phyloP scores from a whole-genome alignment of 352 stramenopile species.

The Halophytophthora polymorphica region DNA sequence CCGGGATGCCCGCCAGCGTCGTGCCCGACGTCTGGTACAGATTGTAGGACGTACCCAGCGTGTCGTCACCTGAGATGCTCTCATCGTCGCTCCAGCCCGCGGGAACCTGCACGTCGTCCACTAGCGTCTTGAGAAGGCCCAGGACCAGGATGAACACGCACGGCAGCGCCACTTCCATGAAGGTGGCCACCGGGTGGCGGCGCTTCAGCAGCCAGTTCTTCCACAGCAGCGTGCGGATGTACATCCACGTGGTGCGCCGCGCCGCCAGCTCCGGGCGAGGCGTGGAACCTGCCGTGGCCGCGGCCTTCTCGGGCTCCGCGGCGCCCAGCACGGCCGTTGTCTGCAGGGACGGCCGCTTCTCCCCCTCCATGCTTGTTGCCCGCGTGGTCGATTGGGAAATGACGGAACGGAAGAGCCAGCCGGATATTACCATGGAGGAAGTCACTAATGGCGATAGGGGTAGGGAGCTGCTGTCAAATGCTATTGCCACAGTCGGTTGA shows the following conservation, averaged over 20 bases:
- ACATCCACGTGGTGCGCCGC: slow-evolving; percentile 28
- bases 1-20: slow-evolving; percentile 24
- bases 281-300: too few relatives aligned
- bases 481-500: too few relatives aligned
- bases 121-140: slow-evolving; percentile 49
- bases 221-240: slow-evolving; percentile 44
- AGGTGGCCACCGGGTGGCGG: slow-evolving; percentile 46
- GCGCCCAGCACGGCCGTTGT: too few relatives aligned
- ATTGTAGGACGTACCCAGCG: slow-evolving; percentile 43
- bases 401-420: too few relatives aligned
- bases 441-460: too few relatives aligned
- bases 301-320: too few relatives aligned
- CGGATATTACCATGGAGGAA: too few relatives aligned
- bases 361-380: too few relatives aligned
- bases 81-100: slow-evolving; percentile 44
- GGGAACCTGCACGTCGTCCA: slow-evolving; percentile 43
- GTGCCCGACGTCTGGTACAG: slow-evolving; percentile 40
- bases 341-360: too few relatives aligned
- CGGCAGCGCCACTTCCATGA: slow-evolving; percentile 52
- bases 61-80: slow-evolving; percentile 17
- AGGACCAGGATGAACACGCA: slow-evolving; percentile 60
- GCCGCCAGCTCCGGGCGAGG: too few relatives aligned
- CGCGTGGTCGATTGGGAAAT: too few relatives aligned
- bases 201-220: slow-evolving; percentile 72
- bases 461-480: too few relatives aligned